Conservation (phyloP, 148 eudicot genomes). For the Spergularia marina region DNA sequence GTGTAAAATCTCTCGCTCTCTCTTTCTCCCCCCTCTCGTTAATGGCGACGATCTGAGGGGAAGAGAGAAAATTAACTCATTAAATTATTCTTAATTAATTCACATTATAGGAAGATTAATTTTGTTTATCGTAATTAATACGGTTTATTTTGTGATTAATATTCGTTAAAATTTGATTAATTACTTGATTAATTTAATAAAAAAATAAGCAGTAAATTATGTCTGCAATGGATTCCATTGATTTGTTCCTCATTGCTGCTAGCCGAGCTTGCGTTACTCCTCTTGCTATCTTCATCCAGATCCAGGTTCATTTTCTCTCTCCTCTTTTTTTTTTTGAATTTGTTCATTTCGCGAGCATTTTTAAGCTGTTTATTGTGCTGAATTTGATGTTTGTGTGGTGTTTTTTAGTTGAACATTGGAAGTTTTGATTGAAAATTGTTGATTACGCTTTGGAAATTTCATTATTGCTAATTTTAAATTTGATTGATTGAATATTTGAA, state of each 20-base stretch:
- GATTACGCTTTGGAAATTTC: not conserved
- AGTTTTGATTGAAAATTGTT: too few species aligned
- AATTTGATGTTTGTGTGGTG: not conserved
- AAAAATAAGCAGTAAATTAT: constrained; percentile 22
- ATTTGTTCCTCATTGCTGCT: constrained; percentile 56
- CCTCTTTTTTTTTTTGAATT: not conserved
- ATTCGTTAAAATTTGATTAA: not conserved
- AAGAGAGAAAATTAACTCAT: constrained; percentile 7
- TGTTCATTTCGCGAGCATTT: not conserved
- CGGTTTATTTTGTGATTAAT: not conserved
- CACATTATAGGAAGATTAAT: not conserved
- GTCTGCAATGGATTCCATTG: constrained; percentile 56
- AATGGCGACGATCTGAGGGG: constrained; percentile 60
- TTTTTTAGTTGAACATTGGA: not conserved
- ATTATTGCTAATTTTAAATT: not conserved
- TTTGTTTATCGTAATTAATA: not conserved
- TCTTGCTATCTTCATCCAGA: constrained; percentile 66
- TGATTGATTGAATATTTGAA: not conserved
- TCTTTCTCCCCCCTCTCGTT: constrained; percentile 20
- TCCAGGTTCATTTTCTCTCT: constrained; percentile 51
- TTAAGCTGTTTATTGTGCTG: not conserved
- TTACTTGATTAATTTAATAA: not conserved
- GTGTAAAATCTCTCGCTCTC: constrained; percentile 14
- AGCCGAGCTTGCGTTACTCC: constrained; percentile 59
- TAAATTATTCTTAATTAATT: not conserved